Percentiles rank a stretch among this genome's conserved stretches.
These are phyloP conservation scores for Talaromyces pinophilus DNA, from an alignment of 2,329 filamentous ascomycete species.

Conservation along the genomic window DNA sequence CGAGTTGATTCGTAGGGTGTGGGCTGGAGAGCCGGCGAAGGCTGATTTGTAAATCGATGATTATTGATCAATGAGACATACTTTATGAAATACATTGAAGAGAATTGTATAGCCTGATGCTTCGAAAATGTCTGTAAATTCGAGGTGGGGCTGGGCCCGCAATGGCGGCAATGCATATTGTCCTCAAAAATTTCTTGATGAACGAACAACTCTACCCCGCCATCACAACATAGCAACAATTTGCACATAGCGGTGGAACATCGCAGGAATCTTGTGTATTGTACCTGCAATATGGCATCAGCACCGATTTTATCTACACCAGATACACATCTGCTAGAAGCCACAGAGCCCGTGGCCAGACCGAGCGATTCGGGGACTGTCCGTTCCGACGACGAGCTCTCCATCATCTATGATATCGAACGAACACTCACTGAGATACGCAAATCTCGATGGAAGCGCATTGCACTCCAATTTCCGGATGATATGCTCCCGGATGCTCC, in stretches of 20 bases:
- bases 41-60: constrained; percentile 49
- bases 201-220: constrained; percentile 20
- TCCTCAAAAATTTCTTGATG: constrained; percentile 19
- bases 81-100: neutral
- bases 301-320: constrained; percentile 65
- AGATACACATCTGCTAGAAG: constrained; percentile 61
- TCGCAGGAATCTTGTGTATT: neutral
- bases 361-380: constrained; percentile 34
- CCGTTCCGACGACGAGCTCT: constrained; percentile 68
- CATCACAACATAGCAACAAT: constrained; percentile 4
- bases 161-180: constrained; percentile 3
- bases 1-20: constrained; percentile 61
- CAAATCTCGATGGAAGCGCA: constrained; percentile 68
- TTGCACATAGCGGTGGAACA: neutral
- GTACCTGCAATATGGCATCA: constrained; percentile 33
- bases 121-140: neutral
- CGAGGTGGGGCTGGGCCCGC: constrained; percentile 9
- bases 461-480: constrained; percentile 96
- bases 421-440: constrained; percentile 76
- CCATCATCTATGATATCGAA: constrained; percentile 78
- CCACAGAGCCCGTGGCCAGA: constrained; percentile 46
- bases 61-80: neutral
- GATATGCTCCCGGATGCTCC: constrained; percentile 85
- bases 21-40: constrained; percentile 60
- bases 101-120: neutral